Conservation (phyloP, 2,329 filamentous ascomycete species). For the Trichoderma lentiforme region DNA sequence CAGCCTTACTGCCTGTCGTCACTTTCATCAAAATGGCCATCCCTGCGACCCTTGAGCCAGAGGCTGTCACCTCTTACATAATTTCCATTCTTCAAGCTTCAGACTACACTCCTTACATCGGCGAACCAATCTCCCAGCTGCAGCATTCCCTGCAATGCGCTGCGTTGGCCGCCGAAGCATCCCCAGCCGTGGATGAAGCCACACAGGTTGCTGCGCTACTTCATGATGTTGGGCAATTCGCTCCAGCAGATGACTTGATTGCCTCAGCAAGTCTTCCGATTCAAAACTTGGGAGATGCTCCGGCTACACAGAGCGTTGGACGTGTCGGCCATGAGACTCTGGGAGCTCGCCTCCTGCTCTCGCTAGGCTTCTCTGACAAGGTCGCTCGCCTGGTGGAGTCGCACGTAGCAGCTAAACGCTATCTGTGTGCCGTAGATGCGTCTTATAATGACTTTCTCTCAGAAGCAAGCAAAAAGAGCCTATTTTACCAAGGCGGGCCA, state of each 20-base stretch:
- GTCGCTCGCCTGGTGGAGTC: neutral
- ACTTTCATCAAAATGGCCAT: neutral
- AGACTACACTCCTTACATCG: neutral
- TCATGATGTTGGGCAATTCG: neutral
- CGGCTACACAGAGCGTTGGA: neutral
- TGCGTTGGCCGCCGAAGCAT: neutral
- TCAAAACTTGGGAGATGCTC: neutral
- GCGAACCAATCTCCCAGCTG: neutral
- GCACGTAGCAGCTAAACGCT: constrained; percentile 1
- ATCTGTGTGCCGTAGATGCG: neutral
- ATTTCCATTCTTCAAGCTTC: neutral
- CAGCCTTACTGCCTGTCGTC: neutral
- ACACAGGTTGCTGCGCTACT: neutral
- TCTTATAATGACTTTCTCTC: neutral
- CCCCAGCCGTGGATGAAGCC: neutral
- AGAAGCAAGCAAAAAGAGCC: neutral
- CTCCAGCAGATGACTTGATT: neutral
- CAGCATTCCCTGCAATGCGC: constrained; percentile 1
- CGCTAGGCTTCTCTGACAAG: neutral
- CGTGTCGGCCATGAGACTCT: neutral
- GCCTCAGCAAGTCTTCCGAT: neutral
- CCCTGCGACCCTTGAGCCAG: neutral
- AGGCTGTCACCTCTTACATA: neutral
- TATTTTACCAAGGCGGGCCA: neutral
- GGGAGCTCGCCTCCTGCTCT: neutral